Conservation (phyloP, 1,139 yeast genomes). For the Nakaseomyces kungkrabaensis region DNA sequence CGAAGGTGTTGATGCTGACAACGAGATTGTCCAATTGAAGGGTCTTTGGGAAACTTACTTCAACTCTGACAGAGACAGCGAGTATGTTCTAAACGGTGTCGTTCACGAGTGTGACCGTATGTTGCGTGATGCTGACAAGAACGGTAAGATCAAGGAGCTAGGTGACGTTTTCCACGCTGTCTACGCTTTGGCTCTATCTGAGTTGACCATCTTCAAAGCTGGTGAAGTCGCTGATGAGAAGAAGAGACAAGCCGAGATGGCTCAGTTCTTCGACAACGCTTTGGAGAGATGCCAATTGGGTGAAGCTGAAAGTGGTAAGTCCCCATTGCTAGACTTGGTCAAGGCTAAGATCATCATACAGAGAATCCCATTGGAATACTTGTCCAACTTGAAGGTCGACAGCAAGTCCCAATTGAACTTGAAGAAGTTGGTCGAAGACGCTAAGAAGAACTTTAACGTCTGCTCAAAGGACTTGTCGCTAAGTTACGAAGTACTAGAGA, state of each 20-base stretch:
- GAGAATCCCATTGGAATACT: slow-evolving; percentile 47
- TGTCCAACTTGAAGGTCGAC: slow-evolving; percentile 40
- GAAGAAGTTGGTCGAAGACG: slow-evolving; percentile 25
- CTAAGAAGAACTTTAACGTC: slow-evolving; percentile 16
- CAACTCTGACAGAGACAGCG: slow-evolving; percentile 48
- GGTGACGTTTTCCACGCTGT: slow-evolving; percentile 60
- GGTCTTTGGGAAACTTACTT: slow-evolving; percentile 60
- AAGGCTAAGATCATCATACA: slow-evolving; percentile 47
- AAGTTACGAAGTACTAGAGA: slow-evolving; percentile 42
- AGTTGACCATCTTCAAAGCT: slow-evolving; percentile 49
- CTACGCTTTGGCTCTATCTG: slow-evolving; percentile 64
- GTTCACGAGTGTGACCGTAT: slow-evolving; percentile 86
- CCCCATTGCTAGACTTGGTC: slow-evolving; percentile 41
- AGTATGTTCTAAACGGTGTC: slow-evolving; percentile 66
- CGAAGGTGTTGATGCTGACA: slow-evolving; percentile 63
- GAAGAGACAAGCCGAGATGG: slow-evolving; percentile 33
- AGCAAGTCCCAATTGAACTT: slow-evolving; percentile 30
- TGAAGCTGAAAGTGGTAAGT: slow-evolving; percentile 38
- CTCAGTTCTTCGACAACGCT: slow-evolving; percentile 57
- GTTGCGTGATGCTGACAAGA: slow-evolving; percentile 39
- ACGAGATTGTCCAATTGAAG: slow-evolving; percentile 62
- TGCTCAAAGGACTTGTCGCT: slow-evolving; percentile 10
- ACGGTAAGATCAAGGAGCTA: slow-evolving; percentile 28
- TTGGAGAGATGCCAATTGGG: slow-evolving; percentile 62
- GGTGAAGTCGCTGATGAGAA: slow-evolving; percentile 23